Base-by-base conservation (phyloP, 768 basidiomycete genomes). In the Amanita pallidorosea region DNA sequence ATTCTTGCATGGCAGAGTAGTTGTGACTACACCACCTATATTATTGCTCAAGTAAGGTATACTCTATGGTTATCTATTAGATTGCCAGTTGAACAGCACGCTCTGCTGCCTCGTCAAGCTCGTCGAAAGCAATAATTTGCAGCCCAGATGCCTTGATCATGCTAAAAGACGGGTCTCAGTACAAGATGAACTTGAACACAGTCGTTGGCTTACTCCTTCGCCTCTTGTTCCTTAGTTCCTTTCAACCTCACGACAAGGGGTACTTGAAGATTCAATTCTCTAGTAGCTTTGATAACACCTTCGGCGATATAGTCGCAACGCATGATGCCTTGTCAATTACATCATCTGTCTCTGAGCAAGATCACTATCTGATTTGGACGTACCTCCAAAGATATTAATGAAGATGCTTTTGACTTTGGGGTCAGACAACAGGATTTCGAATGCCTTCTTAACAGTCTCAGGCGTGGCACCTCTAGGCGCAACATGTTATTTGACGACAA, bases 361-460 rank as follows among this genome's bases (percentile, higher is more conserved):
- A 8, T 23, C 33, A 36, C 23, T 49, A 52, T 12, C 33, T 20
- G 25, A 38, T 48, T 27, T 17, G 8, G n/a, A 59, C 73, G 31
- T 57, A 80, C 86, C 92, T 58, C 91, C 90, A 60, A 94, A 93
- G 64, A 93, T 92, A 71, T 99, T 99, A 70, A 99, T 96, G 66
- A 98, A 97, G 60, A 99, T 99, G 52, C 88, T 88, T 77, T 94
- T 95, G 60, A 98, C 95, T 64, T 89, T 88, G 56, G 84, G 81
- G 62, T 98, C 93, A 42, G 80, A 69, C 20, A 95, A 74, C 20
- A 99, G 77, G 58, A 99, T 88, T 69, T 97, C 93, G 60, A 99
- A 99, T 2, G 96, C 96, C 70, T 94, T 98, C 79, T 98, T 99
- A 58, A 99, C 96, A 4, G 96, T 97, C 62, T 96, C 90, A n/a